These are phyloP conservation scores for Trichoderma koningii DNA, from an alignment of 2,329 filamentous ascomycete genomes.

Conservation along the genomic window DNA sequence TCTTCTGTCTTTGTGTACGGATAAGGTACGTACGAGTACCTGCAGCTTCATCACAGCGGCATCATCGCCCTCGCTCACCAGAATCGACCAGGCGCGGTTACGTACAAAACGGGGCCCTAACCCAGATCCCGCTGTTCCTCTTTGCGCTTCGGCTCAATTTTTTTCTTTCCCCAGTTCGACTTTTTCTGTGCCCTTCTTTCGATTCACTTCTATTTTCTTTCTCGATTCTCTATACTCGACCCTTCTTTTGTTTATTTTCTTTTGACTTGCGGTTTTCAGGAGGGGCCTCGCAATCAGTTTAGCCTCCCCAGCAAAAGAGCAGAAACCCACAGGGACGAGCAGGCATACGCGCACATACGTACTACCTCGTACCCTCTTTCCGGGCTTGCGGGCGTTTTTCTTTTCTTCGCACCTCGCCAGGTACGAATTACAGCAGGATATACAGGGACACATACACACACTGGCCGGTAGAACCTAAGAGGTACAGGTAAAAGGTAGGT, in stretches of 20 bases:
- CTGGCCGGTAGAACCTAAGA: no score
- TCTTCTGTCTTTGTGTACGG: background rate
- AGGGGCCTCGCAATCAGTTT: background rate
- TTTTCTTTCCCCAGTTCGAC: background rate
- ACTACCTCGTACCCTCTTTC: background rate
- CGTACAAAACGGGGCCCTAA: constrained; percentile 21
- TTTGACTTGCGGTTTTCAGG: background rate
- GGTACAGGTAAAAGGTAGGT: background rate
- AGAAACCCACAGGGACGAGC: constrained; percentile 14
- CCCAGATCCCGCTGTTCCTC: constrained; percentile 20
- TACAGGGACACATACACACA: constrained; percentile 15
- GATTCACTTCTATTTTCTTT: background rate
- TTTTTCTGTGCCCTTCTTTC: constrained; percentile 3
- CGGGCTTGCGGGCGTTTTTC: background rate
- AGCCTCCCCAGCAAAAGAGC: no score
- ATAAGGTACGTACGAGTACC: no score
- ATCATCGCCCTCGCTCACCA: background rate
- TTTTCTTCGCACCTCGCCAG: constrained; percentile 7
- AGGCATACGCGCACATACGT: constrained; percentile 16
- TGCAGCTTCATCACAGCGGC: no score
- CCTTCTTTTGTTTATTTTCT: constrained; percentile 4
- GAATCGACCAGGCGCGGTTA: constrained; percentile 1
- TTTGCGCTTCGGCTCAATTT: constrained; percentile 15
- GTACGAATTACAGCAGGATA: background rate
- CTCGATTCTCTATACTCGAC: background rate